Percentiles rank a stretch among this genome's conserved stretches.
These are phyloP conservation scores for Kluyveromyces nonfermentans DNA, from an alignment of 805 yeast genomes.

Conservation along the genomic window DNA sequence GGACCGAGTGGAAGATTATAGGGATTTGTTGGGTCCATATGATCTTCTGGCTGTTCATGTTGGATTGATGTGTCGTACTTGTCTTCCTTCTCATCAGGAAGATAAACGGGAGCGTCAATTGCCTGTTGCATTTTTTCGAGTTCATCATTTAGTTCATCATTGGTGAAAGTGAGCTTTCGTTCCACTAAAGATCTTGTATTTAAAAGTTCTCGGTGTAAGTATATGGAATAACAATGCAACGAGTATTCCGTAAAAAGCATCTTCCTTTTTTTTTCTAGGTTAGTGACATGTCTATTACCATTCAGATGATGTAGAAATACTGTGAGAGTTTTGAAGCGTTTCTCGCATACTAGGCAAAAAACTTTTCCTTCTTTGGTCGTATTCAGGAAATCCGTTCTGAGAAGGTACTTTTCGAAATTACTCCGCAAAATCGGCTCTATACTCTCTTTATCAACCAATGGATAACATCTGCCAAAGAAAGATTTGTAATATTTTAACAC, in stretches of 20 bases:
- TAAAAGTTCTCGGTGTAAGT: slow-evolving; percentile 34
- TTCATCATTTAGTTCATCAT: slow-evolving; percentile 55
- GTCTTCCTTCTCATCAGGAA: slow-evolving; percentile 33
- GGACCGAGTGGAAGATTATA: slow-evolving; percentile 68
- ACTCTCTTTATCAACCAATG: slow-evolving; percentile 35
- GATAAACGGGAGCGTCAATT: slow-evolving; percentile 30
- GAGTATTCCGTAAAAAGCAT: slow-evolving; percentile 31
- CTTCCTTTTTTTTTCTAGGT: slow-evolving; percentile 22
- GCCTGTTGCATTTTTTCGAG: slow-evolving; percentile 33
- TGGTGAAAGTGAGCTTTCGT: slow-evolving; percentile 58
- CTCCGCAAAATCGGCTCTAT: slow-evolving; percentile 7
- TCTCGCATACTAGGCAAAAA: slow-evolving; percentile 58
- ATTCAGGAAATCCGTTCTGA: slow-evolving; percentile 7
- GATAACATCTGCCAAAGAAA: slow-evolving; percentile 41
- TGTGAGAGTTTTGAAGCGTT: slow-evolving; percentile 49
- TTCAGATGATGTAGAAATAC: slow-evolving; percentile 60
- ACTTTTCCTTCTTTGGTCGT: slow-evolving; percentile 22
- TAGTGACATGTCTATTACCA: slow-evolving; percentile 69
- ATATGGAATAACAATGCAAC: slow-evolving; percentile 30
- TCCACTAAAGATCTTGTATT: slow-evolving; percentile 54
- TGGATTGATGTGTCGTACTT: slow-evolving; percentile 25
- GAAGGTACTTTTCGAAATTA: slow-evolving; percentile 15
- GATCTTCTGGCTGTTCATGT: slow-evolving; percentile 10
- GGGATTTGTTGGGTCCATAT: slow-evolving; percentile 16
- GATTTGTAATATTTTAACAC: slow-evolving; percentile 41